Conservation (phyloP, 345 rosid species). For the Eucalyptus urophylla region DNA sequence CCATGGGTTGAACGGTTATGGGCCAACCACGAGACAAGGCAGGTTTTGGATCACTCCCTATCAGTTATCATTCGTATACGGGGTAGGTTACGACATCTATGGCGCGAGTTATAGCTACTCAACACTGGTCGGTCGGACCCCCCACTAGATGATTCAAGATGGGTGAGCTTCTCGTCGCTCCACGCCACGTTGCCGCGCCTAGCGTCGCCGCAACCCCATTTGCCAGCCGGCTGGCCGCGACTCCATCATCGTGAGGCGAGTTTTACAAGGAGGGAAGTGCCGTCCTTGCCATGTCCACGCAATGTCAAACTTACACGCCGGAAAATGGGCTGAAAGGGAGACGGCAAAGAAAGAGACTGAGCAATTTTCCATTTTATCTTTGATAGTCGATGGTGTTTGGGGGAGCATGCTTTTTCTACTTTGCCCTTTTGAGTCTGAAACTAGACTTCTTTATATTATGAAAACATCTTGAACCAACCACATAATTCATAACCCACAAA, state of each 20-base stretch:
- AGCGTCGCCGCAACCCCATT: neutral
- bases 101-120: neutral
- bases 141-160: neutral
- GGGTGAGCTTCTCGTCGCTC: neutral
- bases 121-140: neutral
- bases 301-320: neutral
- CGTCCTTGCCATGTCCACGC: neutral
- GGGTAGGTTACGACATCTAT: neutral
- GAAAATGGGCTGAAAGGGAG: neutral
- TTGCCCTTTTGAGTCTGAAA: neutral
- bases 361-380: neutral
- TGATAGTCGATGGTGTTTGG: neutral
- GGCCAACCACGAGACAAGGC: neutral
- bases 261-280: neutral
- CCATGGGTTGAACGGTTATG: neutral
- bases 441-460: neutral
- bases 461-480: neutral
- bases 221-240: neutral
- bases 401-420: neutral
- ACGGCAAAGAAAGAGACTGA: neutral
- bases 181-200: neutral
- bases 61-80: neutral
- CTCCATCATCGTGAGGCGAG: neutral
- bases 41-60: neutral
- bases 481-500: neutral